phyloP scores from a whole-genome alignment of 148 eudicot genomes.

The Beta vulgaris region DNA sequence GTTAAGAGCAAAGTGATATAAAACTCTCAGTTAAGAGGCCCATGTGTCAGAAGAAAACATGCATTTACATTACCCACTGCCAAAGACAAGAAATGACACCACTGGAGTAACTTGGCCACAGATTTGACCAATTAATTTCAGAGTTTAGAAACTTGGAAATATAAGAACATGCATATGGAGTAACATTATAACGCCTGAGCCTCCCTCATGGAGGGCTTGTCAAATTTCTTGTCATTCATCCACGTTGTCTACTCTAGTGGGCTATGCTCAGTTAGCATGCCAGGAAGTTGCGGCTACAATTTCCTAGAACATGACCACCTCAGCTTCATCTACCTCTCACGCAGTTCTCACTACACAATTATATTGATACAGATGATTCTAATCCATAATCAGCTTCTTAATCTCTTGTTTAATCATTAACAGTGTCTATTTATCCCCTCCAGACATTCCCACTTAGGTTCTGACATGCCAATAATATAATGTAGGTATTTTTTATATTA shows the following conservation, averaged over 20 bases:
- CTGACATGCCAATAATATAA: background rate
- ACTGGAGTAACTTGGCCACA: conserved; percentile 11
- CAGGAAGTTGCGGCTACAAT: conserved; percentile 26
- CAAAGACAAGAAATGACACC: conserved; percentile 28
- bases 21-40: conserved; percentile 28
- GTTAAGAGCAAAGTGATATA: background rate
- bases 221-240: conserved; percentile 13
- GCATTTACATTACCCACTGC: conserved; percentile 20
- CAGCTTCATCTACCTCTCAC: background rate
- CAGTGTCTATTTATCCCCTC: too few species aligned
- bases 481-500: background rate
- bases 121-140: conserved; percentile 12
- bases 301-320: conserved; percentile 23
- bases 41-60: conserved; percentile 30
- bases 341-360: too few species aligned
- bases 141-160: background rate
- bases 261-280: conserved; percentile 15
- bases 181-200: too few species aligned
- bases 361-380: background rate
- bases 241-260: background rate
- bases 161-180: background rate
- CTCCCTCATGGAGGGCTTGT: background rate
- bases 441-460: too few species aligned
- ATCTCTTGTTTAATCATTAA: too few species aligned
- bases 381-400: background rate